Evolutionary conservation across 495 filamentous ascomycete genomes (phyloP).

Genomic region (Penicillium soppii): DNA sequence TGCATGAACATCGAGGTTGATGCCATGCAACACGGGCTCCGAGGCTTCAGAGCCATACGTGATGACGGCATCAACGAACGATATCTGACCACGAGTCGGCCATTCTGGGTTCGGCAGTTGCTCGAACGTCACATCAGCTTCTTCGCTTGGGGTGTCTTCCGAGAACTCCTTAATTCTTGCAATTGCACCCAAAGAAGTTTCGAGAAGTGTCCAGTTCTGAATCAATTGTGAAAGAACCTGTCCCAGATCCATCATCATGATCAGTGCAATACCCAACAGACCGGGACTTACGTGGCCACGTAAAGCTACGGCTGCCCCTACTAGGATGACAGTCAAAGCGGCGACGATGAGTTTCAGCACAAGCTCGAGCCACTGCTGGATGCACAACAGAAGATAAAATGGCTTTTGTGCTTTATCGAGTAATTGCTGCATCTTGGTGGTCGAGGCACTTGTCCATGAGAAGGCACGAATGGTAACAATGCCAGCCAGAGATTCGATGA

Average conservation of each 20-base stretch:
- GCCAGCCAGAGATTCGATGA: conserved; percentile 40
- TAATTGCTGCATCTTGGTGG: conserved; percentile 15
- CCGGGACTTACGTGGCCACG: conserved; percentile 17
- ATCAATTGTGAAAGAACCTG: conserved; percentile 19
- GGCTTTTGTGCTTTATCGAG: conserved; percentile 38
- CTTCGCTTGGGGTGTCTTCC: conserved; percentile 23
- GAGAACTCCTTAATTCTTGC: conserved; percentile 33
- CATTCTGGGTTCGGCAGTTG: conserved; percentile 41
- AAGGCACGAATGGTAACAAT: conserved; percentile 42
- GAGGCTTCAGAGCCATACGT: conserved; percentile 69
- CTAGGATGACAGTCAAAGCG: conserved; percentile 24
- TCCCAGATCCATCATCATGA: conserved; percentile 27
- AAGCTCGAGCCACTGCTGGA: conserved; percentile 40
- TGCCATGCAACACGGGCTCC: conserved; percentile 34
- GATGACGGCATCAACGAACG: conserved; percentile 67
- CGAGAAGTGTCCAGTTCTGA: conserved; percentile 24
- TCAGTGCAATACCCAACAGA: conserved; percentile 30
- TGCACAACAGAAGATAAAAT: conserved; percentile 40
- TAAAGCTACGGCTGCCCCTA: conserved; percentile 17
- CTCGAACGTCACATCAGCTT: conserved; percentile 13
- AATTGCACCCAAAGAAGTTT: conserved; percentile 31
- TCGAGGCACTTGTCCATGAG: conserved; percentile 25
- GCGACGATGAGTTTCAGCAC: conserved; percentile 27
- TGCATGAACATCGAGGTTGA: conserved; percentile 43
- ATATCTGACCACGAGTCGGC: conserved; percentile 73